Conservation (phyloP, 1,284 basidiomycete species). For the Veloboletus limbatus region DNA sequence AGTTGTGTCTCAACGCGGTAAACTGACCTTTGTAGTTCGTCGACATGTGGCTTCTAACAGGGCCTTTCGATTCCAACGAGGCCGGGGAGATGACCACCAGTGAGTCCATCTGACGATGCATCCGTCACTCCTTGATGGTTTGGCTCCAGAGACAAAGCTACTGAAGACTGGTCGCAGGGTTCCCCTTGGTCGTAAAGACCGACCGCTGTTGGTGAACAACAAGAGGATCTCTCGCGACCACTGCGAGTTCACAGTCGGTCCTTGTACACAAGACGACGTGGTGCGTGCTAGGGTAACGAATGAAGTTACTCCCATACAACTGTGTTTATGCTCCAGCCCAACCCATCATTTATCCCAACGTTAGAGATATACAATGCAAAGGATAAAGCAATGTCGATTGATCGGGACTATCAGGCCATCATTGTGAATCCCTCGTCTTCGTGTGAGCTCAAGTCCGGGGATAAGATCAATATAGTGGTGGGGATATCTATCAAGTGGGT, state of each 20-base stretch:
- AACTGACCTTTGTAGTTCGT: background rate
- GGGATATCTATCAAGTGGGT: conserved; percentile 46
- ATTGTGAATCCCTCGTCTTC: conserved; percentile 33
- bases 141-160: conserved; percentile 51
- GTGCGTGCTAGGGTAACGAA: conserved; percentile 38
- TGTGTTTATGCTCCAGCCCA: conserved; percentile 29
- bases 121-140: background rate
- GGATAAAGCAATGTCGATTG: conserved; percentile 42
- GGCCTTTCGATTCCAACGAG: conserved; percentile 28
- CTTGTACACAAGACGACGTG: conserved; percentile 47
- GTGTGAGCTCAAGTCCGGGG: conserved; percentile 46
- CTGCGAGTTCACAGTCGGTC: conserved; percentile 51
- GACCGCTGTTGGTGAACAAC: conserved; percentile 49
- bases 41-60: conserved; percentile 29
- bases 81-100: conserved; percentile 21
- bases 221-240: conserved; percentile 63
- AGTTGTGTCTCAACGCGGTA: background rate
- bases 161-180: conserved; percentile 56
- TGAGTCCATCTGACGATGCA: conserved; percentile 10
- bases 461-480: conserved; percentile 46
- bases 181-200: conserved; percentile 52
- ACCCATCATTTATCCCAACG: conserved; percentile 40
- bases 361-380: conserved; percentile 47
- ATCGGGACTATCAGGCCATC: conserved; percentile 31
- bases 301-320: background rate